Percentiles rank a stretch among this genome's conserved stretches.
Conservation (phyloP, 768 basidiomycete genomes). For the Tephrocybe sp. region DNA sequence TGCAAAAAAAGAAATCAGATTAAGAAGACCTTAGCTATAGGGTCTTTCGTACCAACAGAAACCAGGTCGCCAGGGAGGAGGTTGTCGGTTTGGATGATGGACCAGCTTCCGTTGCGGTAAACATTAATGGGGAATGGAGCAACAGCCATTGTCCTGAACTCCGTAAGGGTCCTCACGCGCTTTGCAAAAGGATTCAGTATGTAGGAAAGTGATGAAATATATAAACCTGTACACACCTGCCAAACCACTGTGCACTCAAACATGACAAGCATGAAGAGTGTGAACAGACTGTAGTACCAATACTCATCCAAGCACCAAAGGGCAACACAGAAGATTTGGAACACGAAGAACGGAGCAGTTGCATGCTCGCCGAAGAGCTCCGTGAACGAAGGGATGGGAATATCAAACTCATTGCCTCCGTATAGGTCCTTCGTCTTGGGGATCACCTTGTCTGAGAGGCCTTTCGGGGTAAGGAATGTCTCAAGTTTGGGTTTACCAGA, state of each 20-base stretch:
- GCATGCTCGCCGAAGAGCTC: constrained; percentile 95
- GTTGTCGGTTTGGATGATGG: constrained; percentile 75
- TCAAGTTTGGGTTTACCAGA: constrained; percentile 65
- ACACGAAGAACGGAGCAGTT: constrained; percentile 98
- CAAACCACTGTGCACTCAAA: constrained; percentile 99
- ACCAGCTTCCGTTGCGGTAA: constrained; percentile 80
- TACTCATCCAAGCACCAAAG: constrained; percentile 98
- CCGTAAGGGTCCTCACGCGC: constrained; percentile 90
- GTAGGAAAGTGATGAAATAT: not conserved
- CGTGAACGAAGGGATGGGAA: constrained; percentile 92
- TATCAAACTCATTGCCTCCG: constrained; percentile 94
- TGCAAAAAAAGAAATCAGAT: constrained; percentile 21
- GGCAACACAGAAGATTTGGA: constrained; percentile 96
- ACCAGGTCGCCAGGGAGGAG: constrained; percentile 92
- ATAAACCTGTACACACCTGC: constrained; percentile 67
- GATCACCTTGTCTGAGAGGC: constrained; percentile 48
- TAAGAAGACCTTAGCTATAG: not conserved
- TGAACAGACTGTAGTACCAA: constrained; percentile 98
- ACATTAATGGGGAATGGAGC: constrained; percentile 85
- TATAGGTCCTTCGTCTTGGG: constrained; percentile 62
- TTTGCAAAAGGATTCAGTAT: constrained; percentile 29
- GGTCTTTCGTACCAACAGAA: constrained; percentile 51
- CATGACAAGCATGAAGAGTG: constrained; percentile 95
- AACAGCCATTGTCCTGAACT: constrained; percentile 97
- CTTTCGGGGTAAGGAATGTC: constrained; percentile 58